Conservation (phyloP, 768 basidiomycete species). For the Trametes elegans region DNA sequence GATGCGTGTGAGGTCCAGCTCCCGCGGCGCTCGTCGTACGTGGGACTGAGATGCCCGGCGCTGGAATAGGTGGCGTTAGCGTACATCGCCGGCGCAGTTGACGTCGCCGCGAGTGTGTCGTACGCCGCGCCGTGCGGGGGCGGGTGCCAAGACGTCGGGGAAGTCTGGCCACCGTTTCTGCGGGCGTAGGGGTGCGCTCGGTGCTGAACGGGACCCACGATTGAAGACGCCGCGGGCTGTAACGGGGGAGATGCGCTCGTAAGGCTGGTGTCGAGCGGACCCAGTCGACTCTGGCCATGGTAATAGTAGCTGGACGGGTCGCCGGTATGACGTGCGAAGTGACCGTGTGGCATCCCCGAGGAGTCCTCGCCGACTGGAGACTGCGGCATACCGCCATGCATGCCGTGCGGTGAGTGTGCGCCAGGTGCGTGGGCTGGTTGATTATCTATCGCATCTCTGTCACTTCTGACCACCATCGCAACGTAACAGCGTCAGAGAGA, state of each 20-base stretch:
- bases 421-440: conserved; percentile 9
- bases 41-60: conserved; percentile 5
- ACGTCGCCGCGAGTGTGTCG: conserved; percentile 5
- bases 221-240: conserved; percentile 5
- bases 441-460: conserved; percentile 27
- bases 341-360: conserved; percentile 21
- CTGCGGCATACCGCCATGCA: conserved; percentile 5
- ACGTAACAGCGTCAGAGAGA: conserved; percentile 13
- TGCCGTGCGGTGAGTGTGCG: conserved; percentile 6
- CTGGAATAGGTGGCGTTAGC: conserved; percentile 5
- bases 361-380: conserved; percentile 22
- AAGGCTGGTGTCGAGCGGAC: conserved; percentile 9
- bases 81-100: conserved; percentile 12
- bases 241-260: conserved; percentile 1
- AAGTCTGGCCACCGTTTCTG: conserved; percentile 6
- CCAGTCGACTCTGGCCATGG: conserved; percentile 9
- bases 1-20: conserved; percentile 14
- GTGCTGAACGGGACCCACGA: conserved; percentile 5
- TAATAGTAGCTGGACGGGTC: conserved; percentile 15
- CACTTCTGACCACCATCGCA: conserved; percentile 18
- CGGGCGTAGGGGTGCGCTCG: conserved; percentile 15
- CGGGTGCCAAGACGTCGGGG: conserved; percentile 10
- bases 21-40: conserved; percentile 19
- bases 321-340: conserved; percentile 17
- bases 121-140: not conserved